Conservation (phyloP, 2,329 filamentous ascomycete species). For the Scleromitrula shiraiana region DNA sequence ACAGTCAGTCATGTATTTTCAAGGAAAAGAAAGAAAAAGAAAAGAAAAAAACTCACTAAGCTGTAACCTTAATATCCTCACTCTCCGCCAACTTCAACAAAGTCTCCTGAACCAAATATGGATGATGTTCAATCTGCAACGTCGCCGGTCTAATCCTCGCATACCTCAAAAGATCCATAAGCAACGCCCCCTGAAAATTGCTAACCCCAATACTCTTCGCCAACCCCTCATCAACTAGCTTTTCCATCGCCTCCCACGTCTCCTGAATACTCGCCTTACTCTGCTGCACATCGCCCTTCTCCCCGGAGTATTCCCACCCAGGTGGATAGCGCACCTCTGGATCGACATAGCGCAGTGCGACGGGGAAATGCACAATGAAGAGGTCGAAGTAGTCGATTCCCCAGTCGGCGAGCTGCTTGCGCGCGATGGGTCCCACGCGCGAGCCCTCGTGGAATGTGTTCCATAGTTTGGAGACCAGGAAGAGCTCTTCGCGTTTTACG, state of each 20-base stretch:
- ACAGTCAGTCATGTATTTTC: too few relatives aligned
- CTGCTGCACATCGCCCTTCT: slow-evolving; percentile 48
- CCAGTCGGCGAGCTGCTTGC: slow-evolving; percentile 74
- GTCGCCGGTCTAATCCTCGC: slow-evolving; percentile 66
- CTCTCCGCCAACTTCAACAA: slow-evolving; percentile 62
- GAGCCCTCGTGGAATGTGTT: slow-evolving; percentile 82
- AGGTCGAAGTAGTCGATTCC: slow-evolving; percentile 85
- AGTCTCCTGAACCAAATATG: slow-evolving; percentile 70
- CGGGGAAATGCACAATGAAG: slow-evolving; percentile 83
- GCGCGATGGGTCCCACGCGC: slow-evolving; percentile 65
- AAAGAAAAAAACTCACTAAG: slow-evolving; percentile 41
- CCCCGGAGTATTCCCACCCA: slow-evolving; percentile 62
- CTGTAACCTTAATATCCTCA: slow-evolving; percentile 67
- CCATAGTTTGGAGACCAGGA: slow-evolving; percentile 91
- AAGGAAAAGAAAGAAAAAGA: not conserved
- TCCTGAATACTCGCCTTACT: slow-evolving; percentile 68
- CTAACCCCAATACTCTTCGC: slow-evolving; percentile 69
- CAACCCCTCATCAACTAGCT: slow-evolving; percentile 59
- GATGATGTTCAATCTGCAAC: slow-evolving; percentile 86
- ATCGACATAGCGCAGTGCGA: slow-evolving; percentile 78
- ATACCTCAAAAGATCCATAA: slow-evolving; percentile 75
- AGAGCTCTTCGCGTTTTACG: slow-evolving; percentile 78
- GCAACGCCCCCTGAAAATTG: slow-evolving; percentile 72
- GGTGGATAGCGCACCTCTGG: slow-evolving; percentile 72
- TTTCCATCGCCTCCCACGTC: slow-evolving; percentile 78